Evolutionary conservation across 2,329 filamentous ascomycete species (phyloP).

Genomic region (Leptographium flavum): DNA sequence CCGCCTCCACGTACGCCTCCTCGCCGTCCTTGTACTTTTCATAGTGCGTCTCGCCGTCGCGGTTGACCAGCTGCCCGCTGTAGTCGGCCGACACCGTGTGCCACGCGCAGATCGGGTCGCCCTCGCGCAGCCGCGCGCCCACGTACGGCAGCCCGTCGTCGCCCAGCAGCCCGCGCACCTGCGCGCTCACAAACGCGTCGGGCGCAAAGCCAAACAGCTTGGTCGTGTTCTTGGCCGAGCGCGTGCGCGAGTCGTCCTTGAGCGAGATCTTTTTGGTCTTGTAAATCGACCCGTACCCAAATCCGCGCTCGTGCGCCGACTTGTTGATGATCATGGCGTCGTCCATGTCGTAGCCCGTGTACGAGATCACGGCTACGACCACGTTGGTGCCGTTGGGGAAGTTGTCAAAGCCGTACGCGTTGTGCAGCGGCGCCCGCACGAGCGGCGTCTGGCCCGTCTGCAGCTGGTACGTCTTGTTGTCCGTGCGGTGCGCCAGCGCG

Average conservation of each 20-base stretch:
- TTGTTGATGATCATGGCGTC: conserved; percentile 99
- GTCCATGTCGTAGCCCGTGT: conserved; percentile 99
- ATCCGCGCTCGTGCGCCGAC: conserved; percentile 87
- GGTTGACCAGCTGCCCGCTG: conserved; percentile 64
- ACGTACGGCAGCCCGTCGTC: conserved; percentile 76
- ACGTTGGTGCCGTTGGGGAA: conserved; percentile 95
- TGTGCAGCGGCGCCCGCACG: conserved; percentile 82
- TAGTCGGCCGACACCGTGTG: conserved; percentile 77
- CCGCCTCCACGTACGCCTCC: conserved; percentile 78
- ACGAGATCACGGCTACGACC: conserved; percentile 93
- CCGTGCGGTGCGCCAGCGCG: conserved; percentile 71
- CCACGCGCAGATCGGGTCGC: conserved; percentile 77
- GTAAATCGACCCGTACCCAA: conserved; percentile 92
- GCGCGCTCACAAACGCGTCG: conserved; percentile 54
- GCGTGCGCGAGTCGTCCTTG: conserved; percentile 59
- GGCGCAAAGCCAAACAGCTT: conserved; percentile 90
- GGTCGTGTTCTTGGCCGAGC: conserved; percentile 52
- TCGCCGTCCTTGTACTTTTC: conserved; percentile 93
- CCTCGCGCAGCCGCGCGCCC: conserved; percentile 63
- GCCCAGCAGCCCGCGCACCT: conserved; percentile 61
- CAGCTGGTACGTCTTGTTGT: conserved; percentile 92
- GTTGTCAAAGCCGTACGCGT: conserved; percentile 92
- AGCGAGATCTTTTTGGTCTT: conserved; percentile 90
- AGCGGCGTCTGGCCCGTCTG: conserved; percentile 95
- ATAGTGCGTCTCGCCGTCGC: conserved; percentile 73